These are phyloP conservation scores for Russula sp. DNA, from an alignment of 768 basidiomycete genomes.

Conservation along the genomic window DNA sequence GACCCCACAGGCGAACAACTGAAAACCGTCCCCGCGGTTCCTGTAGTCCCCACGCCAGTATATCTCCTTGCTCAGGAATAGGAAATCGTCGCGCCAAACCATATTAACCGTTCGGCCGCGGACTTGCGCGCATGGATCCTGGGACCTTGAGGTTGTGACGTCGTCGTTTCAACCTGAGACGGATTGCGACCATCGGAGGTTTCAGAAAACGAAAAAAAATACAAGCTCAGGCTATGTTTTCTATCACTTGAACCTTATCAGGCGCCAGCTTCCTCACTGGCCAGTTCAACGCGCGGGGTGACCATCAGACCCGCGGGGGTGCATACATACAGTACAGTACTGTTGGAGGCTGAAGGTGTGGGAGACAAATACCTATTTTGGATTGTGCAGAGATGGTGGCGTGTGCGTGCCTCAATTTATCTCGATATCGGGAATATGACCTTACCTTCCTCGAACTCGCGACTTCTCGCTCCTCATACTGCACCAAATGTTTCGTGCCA, in stretches of 20 bases:
- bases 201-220: neutral
- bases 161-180: neutral
- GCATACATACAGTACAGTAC: too few relatives aligned
- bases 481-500: too few relatives aligned
- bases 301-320: too few relatives aligned
- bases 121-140: neutral
- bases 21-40: neutral
- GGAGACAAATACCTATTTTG: too few relatives aligned
- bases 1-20: neutral
- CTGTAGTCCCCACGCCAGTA: neutral
- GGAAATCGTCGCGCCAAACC: neutral
- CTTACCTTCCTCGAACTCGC: too few relatives aligned
- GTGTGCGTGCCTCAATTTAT: too few relatives aligned
- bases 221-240: conserved; percentile 9
- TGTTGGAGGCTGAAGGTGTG: too few relatives aligned
- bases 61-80: neutral
- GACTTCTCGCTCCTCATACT: too few relatives aligned
- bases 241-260: neutral
- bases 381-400: too few relatives aligned
- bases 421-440: too few relatives aligned
- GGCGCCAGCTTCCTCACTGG: neutral
- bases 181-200: neutral
- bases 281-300: neutral
- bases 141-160: neutral
- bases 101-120: conserved; percentile 3